A percentile compares a stretch with the other conserved stretches of the same genome.
Evolutionary conservation across 805 yeast species (phyloP).

Genomic region (Metschnikowia dekortorum): DNA sequence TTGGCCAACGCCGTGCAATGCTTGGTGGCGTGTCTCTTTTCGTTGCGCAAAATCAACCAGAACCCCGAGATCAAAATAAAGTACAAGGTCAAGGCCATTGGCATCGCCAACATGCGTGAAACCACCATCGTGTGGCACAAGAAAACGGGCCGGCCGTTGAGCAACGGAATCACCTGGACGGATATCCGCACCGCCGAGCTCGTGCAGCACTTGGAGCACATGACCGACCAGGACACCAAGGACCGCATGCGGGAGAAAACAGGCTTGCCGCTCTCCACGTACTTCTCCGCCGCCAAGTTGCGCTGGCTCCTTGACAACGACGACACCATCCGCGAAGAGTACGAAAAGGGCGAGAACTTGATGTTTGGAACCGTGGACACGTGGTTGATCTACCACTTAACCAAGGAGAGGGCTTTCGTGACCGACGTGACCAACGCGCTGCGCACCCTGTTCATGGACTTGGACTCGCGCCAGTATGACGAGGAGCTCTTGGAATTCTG

Average conservation of each 20-base stretch:
- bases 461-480: slow-evolving; percentile 72
- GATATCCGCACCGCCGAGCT: slow-evolving; percentile 81
- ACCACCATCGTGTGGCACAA: slow-evolving; percentile 87
- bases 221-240: slow-evolving; percentile 51
- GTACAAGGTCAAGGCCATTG: slow-evolving; percentile 67
- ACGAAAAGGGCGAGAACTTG: slow-evolving; percentile 67
- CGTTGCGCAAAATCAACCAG: slow-evolving; percentile 53
- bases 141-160: slow-evolving; percentile 74
- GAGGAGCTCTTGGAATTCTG: slow-evolving; percentile 70
- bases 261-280: slow-evolving; percentile 87
- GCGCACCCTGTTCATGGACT: slow-evolving; percentile 84
- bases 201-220: slow-evolving; percentile 57
- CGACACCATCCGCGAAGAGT: slow-evolving; percentile 57
- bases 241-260: slow-evolving; percentile 58
- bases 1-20: slow-evolving; percentile 79
- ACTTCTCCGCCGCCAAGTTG: slow-evolving; percentile 86
- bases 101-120: slow-evolving; percentile 95
- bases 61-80: slow-evolving; percentile 47
- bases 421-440: slow-evolving; percentile 92
- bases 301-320: slow-evolving; percentile 86
- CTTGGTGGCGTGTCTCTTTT: slow-evolving; percentile 58
- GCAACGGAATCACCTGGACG: slow-evolving; percentile 93
- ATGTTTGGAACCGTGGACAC: slow-evolving; percentile 94
- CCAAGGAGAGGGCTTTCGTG: slow-evolving; percentile 63
- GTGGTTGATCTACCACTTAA: slow-evolving; percentile 85